These are phyloP conservation scores for Tolypocladium capitatum DNA, from an alignment of 2,329 filamentous ascomycete genomes.

Conservation along the genomic window DNA sequence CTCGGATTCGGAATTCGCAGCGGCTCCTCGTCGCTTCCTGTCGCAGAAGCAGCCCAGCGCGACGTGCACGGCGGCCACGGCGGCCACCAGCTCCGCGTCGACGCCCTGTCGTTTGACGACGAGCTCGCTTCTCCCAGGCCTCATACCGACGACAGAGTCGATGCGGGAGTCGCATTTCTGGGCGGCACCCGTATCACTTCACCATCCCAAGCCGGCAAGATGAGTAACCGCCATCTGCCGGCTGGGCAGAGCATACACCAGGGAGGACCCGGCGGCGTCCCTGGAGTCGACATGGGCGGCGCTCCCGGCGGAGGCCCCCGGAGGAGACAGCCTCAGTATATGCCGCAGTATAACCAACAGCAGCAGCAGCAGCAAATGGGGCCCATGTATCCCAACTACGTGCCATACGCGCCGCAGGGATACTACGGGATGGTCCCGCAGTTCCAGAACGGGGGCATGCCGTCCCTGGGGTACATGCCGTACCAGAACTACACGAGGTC, in stretches of 20 bases:
- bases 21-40: neutral
- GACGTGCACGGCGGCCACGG: constrained; percentile 1
- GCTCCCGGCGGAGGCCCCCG: constrained; percentile 24
- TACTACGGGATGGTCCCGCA: constrained; percentile 45
- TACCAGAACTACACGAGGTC: constrained; percentile 37
- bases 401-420: constrained; percentile 31
- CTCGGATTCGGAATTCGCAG: neutral
- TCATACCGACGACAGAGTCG: constrained; percentile 7
- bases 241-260: constrained; percentile 52
- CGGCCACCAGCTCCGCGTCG: neutral
- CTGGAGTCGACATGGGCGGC: constrained; percentile 21
- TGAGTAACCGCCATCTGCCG: constrained; percentile 66
- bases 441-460: constrained; percentile 40
- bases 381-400: constrained; percentile 38
- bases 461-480: constrained; percentile 31
- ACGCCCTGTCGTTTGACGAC: neutral
- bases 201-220: constrained; percentile 55
- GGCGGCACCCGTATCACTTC: constrained; percentile 19
- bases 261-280: constrained; percentile 22
- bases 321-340: constrained; percentile 23
- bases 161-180: constrained; percentile 21
- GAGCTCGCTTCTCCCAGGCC: neutral
- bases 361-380: constrained; percentile 31
- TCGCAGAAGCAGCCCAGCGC: neutral
- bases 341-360: constrained; percentile 23